Evolutionary conservation across 2,329 filamentous ascomycete genomes (phyloP), one percentile per base, ranked within the genome.

Genomic region (Ophiostoma sp.): DNA sequence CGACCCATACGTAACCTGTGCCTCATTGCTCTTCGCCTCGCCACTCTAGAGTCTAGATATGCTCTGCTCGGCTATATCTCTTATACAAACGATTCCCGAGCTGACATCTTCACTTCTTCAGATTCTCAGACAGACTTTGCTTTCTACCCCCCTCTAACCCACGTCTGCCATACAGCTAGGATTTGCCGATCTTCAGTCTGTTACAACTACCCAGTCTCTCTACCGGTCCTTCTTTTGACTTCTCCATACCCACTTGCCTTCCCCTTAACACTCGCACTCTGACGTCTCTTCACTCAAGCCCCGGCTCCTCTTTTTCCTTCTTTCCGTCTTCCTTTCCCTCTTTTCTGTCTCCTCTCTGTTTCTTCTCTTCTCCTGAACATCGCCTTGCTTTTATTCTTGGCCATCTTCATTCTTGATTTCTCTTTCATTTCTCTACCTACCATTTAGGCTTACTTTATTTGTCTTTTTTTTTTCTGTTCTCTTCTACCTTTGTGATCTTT

Each of bases 351-450:
- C 20, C 33, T 65, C 35, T 36, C 41, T 20, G 41, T 65, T 39
- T 20, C 27, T 39, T 20, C 23, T 13, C 20, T 41, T 36, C 20
- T 39, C 35, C 20, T 65, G 62, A 17, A 35, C 10, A 27, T 39
- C 35, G 6, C 20, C 20, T 39, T 23, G 3, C 23, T 62, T 73
- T 73, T 68, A 72, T 70, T 73, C 71, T 54, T 62, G 57, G 57
- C 64, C 33, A 23, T 44, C 57, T 6, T 67, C 20, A 36, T 39
- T 31, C 31, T 67, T 41, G 20, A 66, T 27, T 57, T 23, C n/a
- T 74, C 72, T 64, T 67, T n/a, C 27, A n/a, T 67, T 23, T 44
- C 44, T 31, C 31, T 62, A 13, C 11, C 52, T 31, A 31, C 27
- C 27, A 31, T 11, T 57, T 13, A 15, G 11, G 27, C 33, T 20